Conservation (phyloP, 306 rosid species). For the Cicer arietinum region DNA sequence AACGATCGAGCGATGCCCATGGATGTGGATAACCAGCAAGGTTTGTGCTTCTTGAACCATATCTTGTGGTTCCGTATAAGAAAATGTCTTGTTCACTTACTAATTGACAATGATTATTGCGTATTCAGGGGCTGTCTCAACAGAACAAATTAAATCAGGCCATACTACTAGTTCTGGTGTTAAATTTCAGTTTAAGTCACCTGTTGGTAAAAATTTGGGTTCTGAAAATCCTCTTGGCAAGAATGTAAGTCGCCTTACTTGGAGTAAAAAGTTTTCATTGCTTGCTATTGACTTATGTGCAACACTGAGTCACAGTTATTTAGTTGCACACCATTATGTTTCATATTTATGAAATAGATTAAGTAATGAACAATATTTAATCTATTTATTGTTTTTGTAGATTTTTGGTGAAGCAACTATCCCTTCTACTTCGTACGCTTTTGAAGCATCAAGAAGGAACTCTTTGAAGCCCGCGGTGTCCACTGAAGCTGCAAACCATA, state of each 20-base stretch:
- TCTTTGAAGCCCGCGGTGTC: conserved; percentile 63
- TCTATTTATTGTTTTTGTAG: conserved; percentile 50
- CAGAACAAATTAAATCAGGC: conserved; percentile 66
- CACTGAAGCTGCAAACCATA: conserved; percentile 63
- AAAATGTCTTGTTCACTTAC: conserved; percentile 14
- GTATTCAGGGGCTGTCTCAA: conserved; percentile 58
- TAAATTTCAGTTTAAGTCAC: conserved; percentile 73
- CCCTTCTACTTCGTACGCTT: conserved; percentile 70
- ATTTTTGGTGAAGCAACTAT: conserved; percentile 60
- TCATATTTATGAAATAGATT: conserved; percentile 25
- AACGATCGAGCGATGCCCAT: conserved; percentile 60
- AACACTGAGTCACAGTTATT: conserved; percentile 16
- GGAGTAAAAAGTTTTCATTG: background rate
- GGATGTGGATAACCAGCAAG: conserved; percentile 69
- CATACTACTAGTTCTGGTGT: conserved; percentile 65
- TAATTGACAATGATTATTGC: conserved; percentile 49
- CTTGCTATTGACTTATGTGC: conserved; percentile 3
- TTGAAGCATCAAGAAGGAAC: conserved; percentile 68
- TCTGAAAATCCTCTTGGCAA: conserved; percentile 69
- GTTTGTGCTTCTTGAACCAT: conserved; percentile 51
- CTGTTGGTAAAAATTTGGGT: conserved; percentile 62
- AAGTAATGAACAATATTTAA: conserved; percentile 17
- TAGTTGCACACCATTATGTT: conserved; percentile 17
- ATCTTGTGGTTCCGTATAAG: conserved; percentile 1
- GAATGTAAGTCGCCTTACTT: conserved; percentile 63